Base-by-base conservation (phyloP, 1,139 yeast species). In the Blastobotrys buckinghamii region DNA sequence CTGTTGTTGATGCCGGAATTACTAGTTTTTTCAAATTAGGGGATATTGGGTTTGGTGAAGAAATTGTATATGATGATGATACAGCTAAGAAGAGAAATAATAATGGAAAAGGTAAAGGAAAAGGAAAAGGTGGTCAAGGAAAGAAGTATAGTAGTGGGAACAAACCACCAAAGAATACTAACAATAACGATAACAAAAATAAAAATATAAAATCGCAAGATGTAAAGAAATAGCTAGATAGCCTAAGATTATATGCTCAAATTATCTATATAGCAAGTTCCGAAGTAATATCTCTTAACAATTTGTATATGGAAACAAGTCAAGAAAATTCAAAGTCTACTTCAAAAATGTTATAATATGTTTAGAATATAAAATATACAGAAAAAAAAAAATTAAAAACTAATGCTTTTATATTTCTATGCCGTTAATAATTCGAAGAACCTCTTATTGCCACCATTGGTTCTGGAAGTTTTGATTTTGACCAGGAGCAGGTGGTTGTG, bases 1-100 rank as follows among this genome's bases (percentile, higher is more conserved):
- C 95, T 0, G 70, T 82, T 0, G 76, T 85, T 2, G 90, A 84
- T 60, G 74, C 79, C 55, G 95, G 96, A 0, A 71, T 84, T 4
- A 75, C 86, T 6, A 84, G 82, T 57, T 85, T 86, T 59, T 72
- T 81, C 19, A 76, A 74, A 39, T 61, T 86, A 3, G 67, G 79
- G 1, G 84, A 81, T 53, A 77, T 81, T 1, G 79, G 78, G 49
- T 85, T 86, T 60, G 73, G 74, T 0, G 62, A 72, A 24, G 72
- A 70, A 43, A 56, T 63, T 42, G 64, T 59, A 53, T 55, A 50
- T 22, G 17, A 27, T 20, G 24, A 15, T 17, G 13, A 4, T 7
- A 29, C 2, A 2, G 16, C n/a, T 3, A 39, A n/a, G 2, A 39
- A 26, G 32, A 39, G 24, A 3, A 19, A 37, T 17, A 37, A 37